Evolutionary conservation across 1,284 basidiomycete species (phyloP).

Genomic region (Cryptococcus floricola): DNA sequence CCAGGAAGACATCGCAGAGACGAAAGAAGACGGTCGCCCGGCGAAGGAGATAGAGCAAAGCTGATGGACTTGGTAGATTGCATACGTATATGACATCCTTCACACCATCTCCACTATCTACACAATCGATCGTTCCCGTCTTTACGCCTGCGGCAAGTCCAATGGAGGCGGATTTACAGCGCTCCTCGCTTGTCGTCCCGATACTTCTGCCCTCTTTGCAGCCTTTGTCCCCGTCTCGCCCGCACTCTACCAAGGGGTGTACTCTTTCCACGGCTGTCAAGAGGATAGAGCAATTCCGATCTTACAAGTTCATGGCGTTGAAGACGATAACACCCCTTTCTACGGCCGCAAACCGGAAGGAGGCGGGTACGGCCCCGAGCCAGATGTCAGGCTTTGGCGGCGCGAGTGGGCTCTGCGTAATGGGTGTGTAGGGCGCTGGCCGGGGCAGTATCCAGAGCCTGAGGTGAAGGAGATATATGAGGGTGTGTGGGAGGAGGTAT

Average conservation of each 20-base stretch:
- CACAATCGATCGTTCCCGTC: slow-evolving; percentile 16
- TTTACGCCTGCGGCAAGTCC: slow-evolving; percentile 28
- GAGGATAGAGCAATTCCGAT: slow-evolving; percentile 22
- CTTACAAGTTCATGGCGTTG: slow-evolving; percentile 22
- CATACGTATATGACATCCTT: slow-evolving; percentile 27
- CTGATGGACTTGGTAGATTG: slow-evolving; percentile 1
- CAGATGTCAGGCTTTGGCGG: slow-evolving; percentile 21
- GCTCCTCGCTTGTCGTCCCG: slow-evolving; percentile 20
- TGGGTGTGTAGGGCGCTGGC: slow-evolving; percentile 10
- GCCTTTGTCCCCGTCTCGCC: slow-evolving; percentile 28
- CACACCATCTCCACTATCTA: slow-evolving; percentile 16
- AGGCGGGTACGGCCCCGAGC: slow-evolving; percentile 14
- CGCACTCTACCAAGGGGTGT: slow-evolving; percentile 21
- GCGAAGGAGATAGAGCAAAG: not conserved
- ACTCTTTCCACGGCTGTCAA: slow-evolving; percentile 21
- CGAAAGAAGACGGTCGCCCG: too few species aligned
- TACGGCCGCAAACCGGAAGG: slow-evolving; percentile 16
- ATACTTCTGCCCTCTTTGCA: slow-evolving; percentile 24
- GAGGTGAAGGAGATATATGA: slow-evolving; percentile 3
- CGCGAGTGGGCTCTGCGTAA: slow-evolving; percentile 21
- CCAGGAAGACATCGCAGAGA: too few species aligned
- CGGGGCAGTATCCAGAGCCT: not conserved
- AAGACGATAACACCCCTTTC: slow-evolving; percentile 23
- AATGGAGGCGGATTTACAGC: slow-evolving; percentile 28
- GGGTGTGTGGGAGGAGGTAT: slow-evolving; percentile 11